Percentiles rank a stretch among this genome's conserved stretches.
Evolutionary conservation across 2,329 filamentous ascomycete genomes (phyloP).

Genomic region (Penicillium palitans): DNA sequence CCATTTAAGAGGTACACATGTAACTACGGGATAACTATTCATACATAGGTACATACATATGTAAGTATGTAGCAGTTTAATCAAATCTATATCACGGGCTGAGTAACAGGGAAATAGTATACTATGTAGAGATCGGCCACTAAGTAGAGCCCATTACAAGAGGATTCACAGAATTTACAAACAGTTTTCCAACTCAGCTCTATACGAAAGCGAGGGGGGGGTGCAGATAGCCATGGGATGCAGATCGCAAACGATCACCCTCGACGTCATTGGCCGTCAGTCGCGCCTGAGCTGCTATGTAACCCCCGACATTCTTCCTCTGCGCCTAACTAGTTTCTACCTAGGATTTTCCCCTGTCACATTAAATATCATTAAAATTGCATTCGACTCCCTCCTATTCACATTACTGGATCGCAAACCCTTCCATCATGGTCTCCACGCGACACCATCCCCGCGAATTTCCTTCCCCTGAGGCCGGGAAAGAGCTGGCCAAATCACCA

Average conservation of each 20-base stretch:
- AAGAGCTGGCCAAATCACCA: slow-evolving; percentile 29
- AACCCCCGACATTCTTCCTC: neutral
- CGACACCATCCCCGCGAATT: slow-evolving; percentile 56
- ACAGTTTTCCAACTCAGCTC: neutral
- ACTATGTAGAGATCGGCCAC: too few relatives aligned
- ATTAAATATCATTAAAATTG: neutral
- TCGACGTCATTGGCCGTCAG: slow-evolving; percentile 14
- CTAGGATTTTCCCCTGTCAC: neutral
- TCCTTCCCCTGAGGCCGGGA: slow-evolving; percentile 34
- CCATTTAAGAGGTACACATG: too few relatives aligned
- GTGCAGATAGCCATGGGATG: neutral
- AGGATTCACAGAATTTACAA: neutral
- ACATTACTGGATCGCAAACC: neutral
- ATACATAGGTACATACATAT: too few relatives aligned
- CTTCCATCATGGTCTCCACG: slow-evolving; percentile 52
- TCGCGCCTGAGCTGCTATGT: slow-evolving; percentile 1
- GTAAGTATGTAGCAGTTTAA: too few relatives aligned
- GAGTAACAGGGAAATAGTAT: too few relatives aligned
- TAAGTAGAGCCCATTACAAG: neutral
- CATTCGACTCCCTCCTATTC: neutral
- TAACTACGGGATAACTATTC: too few relatives aligned
- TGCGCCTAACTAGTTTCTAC: neutral
- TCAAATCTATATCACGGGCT: too few relatives aligned
- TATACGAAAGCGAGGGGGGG: neutral
- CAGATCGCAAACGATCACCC: neutral